A percentile compares a stretch with the other conserved stretches of the same genome.
Evolutionary conservation across 2,329 filamentous ascomycete genomes (phyloP).

Genomic region (Blumeria hordei): DNA sequence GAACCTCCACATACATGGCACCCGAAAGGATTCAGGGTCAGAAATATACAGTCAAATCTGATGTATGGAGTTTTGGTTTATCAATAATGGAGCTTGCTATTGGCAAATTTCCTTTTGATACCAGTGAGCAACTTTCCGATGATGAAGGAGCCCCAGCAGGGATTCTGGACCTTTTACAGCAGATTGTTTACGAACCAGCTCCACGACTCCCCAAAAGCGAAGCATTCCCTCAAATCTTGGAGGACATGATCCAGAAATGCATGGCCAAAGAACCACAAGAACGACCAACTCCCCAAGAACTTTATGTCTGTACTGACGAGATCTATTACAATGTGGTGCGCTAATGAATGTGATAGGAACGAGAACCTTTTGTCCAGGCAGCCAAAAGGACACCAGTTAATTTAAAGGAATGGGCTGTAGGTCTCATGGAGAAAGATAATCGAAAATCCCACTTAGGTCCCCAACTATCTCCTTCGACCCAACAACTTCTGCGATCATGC

Average conservation of each 20-base stretch:
- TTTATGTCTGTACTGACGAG: slow-evolving; percentile 48
- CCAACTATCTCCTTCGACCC: slow-evolving; percentile 52
- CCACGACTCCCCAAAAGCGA: slow-evolving; percentile 90
- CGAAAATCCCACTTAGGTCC: slow-evolving; percentile 82
- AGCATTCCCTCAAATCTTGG: slow-evolving; percentile 80
- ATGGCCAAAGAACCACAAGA: slow-evolving; percentile 72
- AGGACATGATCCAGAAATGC: slow-evolving; percentile 95
- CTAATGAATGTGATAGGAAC: slow-evolving; percentile 32
- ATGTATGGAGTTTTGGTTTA: slow-evolving; percentile 95
- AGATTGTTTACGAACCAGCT: slow-evolving; percentile 90
- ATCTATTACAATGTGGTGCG: not conserved
- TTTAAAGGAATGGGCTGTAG: slow-evolving; percentile 76
- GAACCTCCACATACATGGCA: slow-evolving; percentile 97
- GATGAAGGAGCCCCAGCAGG: slow-evolving; percentile 69
- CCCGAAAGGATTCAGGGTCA: slow-evolving; percentile 94
- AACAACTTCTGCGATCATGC: slow-evolving; percentile 43
- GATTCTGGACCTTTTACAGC: slow-evolving; percentile 84
- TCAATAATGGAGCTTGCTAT: slow-evolving; percentile 94
- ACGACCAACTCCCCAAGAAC: slow-evolving; percentile 74
- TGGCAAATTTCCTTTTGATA: slow-evolving; percentile 83
- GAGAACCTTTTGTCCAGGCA: slow-evolving; percentile 83
- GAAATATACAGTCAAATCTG: slow-evolving; percentile 91
- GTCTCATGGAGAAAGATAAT: slow-evolving; percentile 85
- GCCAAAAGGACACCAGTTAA: slow-evolving; percentile 93
- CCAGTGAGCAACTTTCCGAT: slow-evolving; percentile 45